Evolutionary conservation across 768 basidiomycete genomes (phyloP), one percentile per base, ranked within the genome.

Genomic region (Suillus bovinus): DNA sequence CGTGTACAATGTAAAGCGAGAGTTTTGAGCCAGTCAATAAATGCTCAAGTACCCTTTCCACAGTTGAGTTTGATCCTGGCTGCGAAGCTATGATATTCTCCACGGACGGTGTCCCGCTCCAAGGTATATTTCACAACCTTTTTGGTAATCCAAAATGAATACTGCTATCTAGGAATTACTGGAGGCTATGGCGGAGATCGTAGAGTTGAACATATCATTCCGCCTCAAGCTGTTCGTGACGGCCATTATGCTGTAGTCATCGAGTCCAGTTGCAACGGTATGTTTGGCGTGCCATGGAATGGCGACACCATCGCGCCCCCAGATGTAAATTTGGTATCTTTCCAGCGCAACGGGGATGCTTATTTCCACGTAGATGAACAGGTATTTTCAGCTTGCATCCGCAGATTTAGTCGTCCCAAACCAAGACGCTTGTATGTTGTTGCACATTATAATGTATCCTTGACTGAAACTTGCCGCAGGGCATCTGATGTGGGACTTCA

Each of bases 371-470:
- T 66, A 88, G 86, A 87, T 85, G 83, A 91, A 91, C 76, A 78
- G 86, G 52, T 86, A 79, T 72, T 93, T 90, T 71, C 61, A 75
- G 50, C 81, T 98, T 63, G 87, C 81, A 14, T 90, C 88, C 5
- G 96, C 96, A 0, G 96, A 97, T 72, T 79, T 99, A n/a, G 94
- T 97, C 13, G 95, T 96, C 1, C 95, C 95, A 0, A 93, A 97
- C 72, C 85, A 90, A 78, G 87, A 92, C 24, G 89, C 89, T 2
- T 74, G 75, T 76, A 63, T 24, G 73, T 67, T 20, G 5, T 17
- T 4, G 29, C 1, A 34, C 33, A 39, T 52, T n/a, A 11, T 13
- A 41, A 14, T 10, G 2, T 20, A 14, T 16, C 10, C 14, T 59
- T 24, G 5, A 16, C 54, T 55, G 36, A 55, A 27, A 55, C 52